Base-by-base conservation (phyloP, 768 basidiomycete genomes). In the Austroboletus eburneus region DNA sequence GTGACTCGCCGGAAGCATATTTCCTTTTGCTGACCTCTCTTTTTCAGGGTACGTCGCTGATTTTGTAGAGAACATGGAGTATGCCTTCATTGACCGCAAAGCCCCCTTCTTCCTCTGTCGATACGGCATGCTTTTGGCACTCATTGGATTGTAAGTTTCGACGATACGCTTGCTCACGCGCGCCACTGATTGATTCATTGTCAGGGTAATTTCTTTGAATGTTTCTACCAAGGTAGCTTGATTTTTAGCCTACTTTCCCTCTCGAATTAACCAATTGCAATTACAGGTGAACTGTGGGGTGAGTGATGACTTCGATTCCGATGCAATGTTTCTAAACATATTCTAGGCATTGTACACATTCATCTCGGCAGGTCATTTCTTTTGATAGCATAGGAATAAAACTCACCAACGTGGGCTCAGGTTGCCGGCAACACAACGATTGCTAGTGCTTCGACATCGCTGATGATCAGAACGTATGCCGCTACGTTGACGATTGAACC, bases 51-150 rank as follows among this genome's bases (percentile, higher is more conserved):
- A 29, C 29, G 61, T 29, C 33, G 24, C 49, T 20, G 25, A 24
- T 42, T 33, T 42, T 21, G 24, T 2, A 49, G 16, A n/a, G 18
- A 34, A 32, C 14, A n/a, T 25, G 21, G 29, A 29, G 27, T 9
- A 38, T 21, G 4, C 12, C 8, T 46, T 65, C 14, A 51, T 39
- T 42, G 48, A 45, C 12, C 37, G 3, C 45, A 43, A 22, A 73
- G 83, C 78, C 21, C 80, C 83, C 50, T 83, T 83, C 59, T 85
- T 87, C 60, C 66, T 83, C 21, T 82, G 79, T 59, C 79, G 85
- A 49, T 87, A 87, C 61, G 83, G 80, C 62, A 79, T 86, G 72
- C 57, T 87, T n/a, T 69, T 78, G 46, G 75, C 83, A 4, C 72
- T 85, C 56, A 61, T 81, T 52, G 83, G 84, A 46, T 52, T 87